Evolutionary conservation across 1,284 basidiomycete species (phyloP), one percentile per base, ranked within the genome.

Genomic region (Malassezia restricta): DNA sequence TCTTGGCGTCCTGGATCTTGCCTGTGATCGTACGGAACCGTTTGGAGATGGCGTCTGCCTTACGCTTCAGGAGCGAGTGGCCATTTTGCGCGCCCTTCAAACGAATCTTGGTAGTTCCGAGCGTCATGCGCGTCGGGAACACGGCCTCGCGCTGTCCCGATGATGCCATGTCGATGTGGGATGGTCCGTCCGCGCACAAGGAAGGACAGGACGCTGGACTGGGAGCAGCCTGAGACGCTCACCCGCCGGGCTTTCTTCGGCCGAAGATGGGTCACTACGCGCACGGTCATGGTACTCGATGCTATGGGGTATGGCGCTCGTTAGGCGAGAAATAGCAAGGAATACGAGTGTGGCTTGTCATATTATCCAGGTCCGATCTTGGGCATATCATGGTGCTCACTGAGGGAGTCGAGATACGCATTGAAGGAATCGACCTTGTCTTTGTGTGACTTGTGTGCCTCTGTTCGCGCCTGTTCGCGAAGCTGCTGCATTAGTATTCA

Each of bases 51-150:
- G 91, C 91, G 79, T 96, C 91, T 49, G 90, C 83, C 77, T 96
- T 96, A 81, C 94, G 94, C 42, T 92, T 92, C 38, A 98, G 81
- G 14, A 98, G 78, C 0, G 89, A 95, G 76, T 98, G 92, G 8
- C 92, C 92, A 0, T 90, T 96, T 76, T 96, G 90, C 6, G 94
- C 94, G 28, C 92, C 85, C 75, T 96, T 98, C 58, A 96, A 80
- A 41, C 92, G 82, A 39, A 83, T 78, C 75, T 96, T 96, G 55
- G 88, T 95, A 72, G 87, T 85, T 41, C 89, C 94, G 45, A 98
- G 79, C 47, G 70, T 75, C 69, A 75, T 74, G 9, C 75, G 68
- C 32, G 75, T 76, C 17, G 90, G 89, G 74, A 95, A 94, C 62
- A 94, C 80, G 75, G 86, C 85, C 77, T 94, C 90, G 67, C 90